These are phyloP conservation scores for Fusarium compactum DNA, from an alignment of 2,329 filamentous ascomycete genomes.

Conservation along the genomic window DNA sequence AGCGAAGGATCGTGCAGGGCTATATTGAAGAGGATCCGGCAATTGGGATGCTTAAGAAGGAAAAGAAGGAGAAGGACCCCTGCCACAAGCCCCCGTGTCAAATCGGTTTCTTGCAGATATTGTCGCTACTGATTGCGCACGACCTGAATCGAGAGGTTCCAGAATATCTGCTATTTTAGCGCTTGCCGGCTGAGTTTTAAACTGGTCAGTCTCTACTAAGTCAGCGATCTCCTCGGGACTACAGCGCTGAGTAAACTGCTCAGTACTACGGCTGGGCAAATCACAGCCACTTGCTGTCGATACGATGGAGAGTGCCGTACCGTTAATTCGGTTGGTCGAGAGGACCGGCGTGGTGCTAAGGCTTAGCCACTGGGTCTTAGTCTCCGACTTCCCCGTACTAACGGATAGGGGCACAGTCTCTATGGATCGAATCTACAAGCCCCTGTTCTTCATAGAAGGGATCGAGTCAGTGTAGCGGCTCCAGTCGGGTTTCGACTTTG, in stretches of 20 bases:
- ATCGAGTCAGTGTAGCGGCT: background rate
- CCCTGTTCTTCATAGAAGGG: background rate
- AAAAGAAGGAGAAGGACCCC: background rate
- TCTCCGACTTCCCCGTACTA: background rate
- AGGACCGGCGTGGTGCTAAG: background rate
- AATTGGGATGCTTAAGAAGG: background rate
- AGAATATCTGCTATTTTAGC: constrained; percentile 5
- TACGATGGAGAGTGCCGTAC: background rate
- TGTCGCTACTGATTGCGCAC: background rate
- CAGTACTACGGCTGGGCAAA: background rate
- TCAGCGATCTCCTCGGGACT: background rate
- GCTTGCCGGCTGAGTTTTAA: background rate
- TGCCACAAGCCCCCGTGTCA: background rate
- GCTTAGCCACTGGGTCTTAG: constrained; percentile 1
- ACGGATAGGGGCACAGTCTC: background rate
- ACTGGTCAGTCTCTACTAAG: background rate
- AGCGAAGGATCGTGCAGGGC: background rate
- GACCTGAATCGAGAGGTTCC: background rate
- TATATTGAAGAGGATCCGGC: background rate
- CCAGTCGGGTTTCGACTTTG: background rate
- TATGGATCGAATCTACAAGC: background rate
- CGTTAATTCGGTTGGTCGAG: background rate
- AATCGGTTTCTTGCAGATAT: background rate
- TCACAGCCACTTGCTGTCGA: background rate
- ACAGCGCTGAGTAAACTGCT: background rate